Evolutionary conservation across 257 asterid genomes (phyloP), one percentile per base, ranked within the genome.

Genomic region (Ligustrum vulgare): DNA sequence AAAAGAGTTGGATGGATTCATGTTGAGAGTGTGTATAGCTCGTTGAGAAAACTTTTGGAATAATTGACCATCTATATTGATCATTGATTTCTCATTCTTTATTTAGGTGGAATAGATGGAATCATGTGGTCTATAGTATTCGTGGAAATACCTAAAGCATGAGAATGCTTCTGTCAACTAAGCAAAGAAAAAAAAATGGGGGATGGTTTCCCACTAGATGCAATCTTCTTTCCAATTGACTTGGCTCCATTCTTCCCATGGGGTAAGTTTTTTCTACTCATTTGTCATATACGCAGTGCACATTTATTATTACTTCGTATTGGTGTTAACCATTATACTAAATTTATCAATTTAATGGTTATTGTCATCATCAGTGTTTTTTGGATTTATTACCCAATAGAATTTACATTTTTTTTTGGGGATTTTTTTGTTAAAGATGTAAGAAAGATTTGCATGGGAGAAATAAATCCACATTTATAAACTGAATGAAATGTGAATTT

Each of bases 51-150:
- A 51, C 62, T 51, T 51, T 18, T 51, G 18, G 51, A 13, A 43
- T 43, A 43, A 16, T 45, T 45, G 54, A 45, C 0, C n/a, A n/a
- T n/a, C n/a, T n/a, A n/a, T n/a, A n/a, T n/a, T n/a, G n/a, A n/a
- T n/a, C 18, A 13, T 12, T 13, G 18, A 45, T 45, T 45, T 45
- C 6, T 45, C 16, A 5, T 43, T 12, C 54, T 13, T 45, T 13
- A 0, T 72, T 28, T 78, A 91, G 98, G 82, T 94, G 98, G 98
- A 94, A 89, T 80, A 94, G 97, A 79, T 94, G 98, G 98, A 94
- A 94, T 71, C 96, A 92, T 79, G 90, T 94, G 75, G 71, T 37
- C 43, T 94, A 97, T 77, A 69, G 76, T 9, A 80, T 94, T 71
- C 90, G 88, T 81, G 98, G 92, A 79, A 83, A 82, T n/a, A 76